Evolutionary conservation across 2,329 filamentous ascomycete species (phyloP), one percentile per base, ranked within the genome.

Genomic region (Fusarium lateritium): DNA sequence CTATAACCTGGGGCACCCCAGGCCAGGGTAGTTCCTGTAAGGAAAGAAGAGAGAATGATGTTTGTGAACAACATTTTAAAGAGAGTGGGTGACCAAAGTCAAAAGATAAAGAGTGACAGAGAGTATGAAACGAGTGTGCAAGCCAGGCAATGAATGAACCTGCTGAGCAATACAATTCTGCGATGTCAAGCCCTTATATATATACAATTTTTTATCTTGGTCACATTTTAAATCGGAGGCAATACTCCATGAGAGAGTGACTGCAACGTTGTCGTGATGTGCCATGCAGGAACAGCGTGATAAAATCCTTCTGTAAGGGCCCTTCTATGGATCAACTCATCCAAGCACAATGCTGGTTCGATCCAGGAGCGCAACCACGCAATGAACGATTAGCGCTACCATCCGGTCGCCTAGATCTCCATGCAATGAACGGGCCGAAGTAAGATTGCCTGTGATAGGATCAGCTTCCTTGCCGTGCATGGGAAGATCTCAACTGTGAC

Each of bases 1-100:
- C 73, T 53, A 55, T 83, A 78, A 10, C 54, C 57, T 0, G 83
- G 84, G 2, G 79, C 69, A 5, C 56, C 42, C 67, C 52, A 62
- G 3, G 33, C 61, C 14, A 52, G 19, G n/a, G 8, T 5, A 7
- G 13, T 22, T 26, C 50, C 38, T 6, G 28, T 31, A n/a, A 56
- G 53, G 3, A 62, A 19, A n/a, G 34, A 6, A 40, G 11, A 49
- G 4, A 34, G 9, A 1, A 33, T 10, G 4, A 26, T 9, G 8
- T 3, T 7, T 7, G 14, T 2, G 4, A 8, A 14, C 5, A 44
- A 7, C 45, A 50, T 62, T 6, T 17, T n/a, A 10, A 43, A 45
- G 10, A 51, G 22, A 22, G 22, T 50, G 17, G 24, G 34, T 14
- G 21, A 26, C 22, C 10, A 6, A 28, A 50, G 22, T 17, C 34